phyloP scores from a whole-genome alignment of 2,329 filamentous ascomycete genomes.

The Hypoxylon sp. region DNA sequence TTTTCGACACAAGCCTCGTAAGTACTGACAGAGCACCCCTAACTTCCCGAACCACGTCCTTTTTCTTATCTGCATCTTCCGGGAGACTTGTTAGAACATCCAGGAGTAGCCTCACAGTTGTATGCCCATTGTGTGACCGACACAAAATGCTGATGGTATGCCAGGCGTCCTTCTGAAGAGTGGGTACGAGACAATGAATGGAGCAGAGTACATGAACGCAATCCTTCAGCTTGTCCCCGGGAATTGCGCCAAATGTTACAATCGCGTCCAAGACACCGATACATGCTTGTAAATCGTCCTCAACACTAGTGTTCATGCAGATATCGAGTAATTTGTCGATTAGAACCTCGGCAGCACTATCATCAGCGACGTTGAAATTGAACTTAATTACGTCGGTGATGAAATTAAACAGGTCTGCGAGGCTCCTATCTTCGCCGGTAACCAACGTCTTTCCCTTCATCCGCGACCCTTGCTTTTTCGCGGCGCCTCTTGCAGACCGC shows the following conservation, averaged over 20 bases:
- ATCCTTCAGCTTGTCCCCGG: conserved; percentile 66
- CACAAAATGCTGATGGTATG: conserved; percentile 74
- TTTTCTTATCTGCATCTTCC: conserved; percentile 56
- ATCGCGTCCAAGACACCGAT: conserved; percentile 74
- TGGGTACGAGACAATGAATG: conserved; percentile 71
- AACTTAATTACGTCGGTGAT: conserved; percentile 77
- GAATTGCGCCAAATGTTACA: conserved; percentile 76
- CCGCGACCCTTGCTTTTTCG: conserved; percentile 59
- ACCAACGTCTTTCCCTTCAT: conserved; percentile 53
- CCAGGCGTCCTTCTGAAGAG: conserved; percentile 72
- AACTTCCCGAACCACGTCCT: conserved; percentile 63
- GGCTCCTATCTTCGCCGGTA: conserved; percentile 66
- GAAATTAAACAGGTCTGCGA: conserved; percentile 71
- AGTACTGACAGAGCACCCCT: conserved; percentile 70
- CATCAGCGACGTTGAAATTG: conserved; percentile 73
- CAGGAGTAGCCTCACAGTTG: conserved; percentile 71
- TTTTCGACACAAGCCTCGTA: conserved; percentile 68
- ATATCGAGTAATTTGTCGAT: conserved; percentile 71
- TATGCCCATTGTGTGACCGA: conserved; percentile 77
- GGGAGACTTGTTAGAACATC: conserved; percentile 65
- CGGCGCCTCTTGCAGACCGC: conserved; percentile 58
- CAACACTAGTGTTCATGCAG: conserved; percentile 71
- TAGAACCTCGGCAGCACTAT: conserved; percentile 67
- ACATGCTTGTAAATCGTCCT: conserved; percentile 71
- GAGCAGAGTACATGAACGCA: conserved; percentile 77